A percentile compares a stretch with the other conserved stretches of the same genome.
These are phyloP conservation scores for Herpetomonas samuelpessoai DNA, from an alignment of 208 protist species.

Conservation along the genomic window DNA sequence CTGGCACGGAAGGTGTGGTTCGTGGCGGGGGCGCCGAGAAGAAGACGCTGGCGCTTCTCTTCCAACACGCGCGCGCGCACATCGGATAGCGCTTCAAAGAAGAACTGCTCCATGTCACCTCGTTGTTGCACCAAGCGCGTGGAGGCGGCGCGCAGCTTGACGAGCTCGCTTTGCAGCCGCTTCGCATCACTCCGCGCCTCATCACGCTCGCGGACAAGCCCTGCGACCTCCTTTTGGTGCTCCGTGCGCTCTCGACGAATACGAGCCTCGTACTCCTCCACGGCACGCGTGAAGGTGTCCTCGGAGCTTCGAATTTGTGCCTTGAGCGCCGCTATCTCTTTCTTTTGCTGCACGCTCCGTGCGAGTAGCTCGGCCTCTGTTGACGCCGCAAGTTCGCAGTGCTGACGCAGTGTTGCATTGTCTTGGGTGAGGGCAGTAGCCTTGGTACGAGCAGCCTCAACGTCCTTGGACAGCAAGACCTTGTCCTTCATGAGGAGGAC, in stretches of 20 bases:
- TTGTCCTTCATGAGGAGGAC: constrained; percentile 70
- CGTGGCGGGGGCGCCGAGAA: not conserved
- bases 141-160: constrained; percentile 49
- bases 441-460: constrained; percentile 12
- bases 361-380: constrained; percentile 39
- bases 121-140: constrained; percentile 60
- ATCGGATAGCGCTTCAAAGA: constrained; percentile 73
- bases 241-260: constrained; percentile 23
- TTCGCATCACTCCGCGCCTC: constrained; percentile 45
- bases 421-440: constrained; percentile 26
- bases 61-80: constrained; percentile 60
- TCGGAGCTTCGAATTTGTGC: constrained; percentile 52
- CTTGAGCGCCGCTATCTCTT: constrained; percentile 45
- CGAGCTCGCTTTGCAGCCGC: constrained; percentile 50
- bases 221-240: constrained; percentile 25
- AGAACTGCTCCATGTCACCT: constrained; percentile 84
- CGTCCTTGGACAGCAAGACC: constrained; percentile 53
- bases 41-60: constrained; percentile 38
- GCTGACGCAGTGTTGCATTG: constrained; percentile 42
- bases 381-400: constrained; percentile 36
- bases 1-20: constrained; percentile 2
- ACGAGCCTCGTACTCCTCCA: constrained; percentile 57
- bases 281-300: constrained; percentile 45
- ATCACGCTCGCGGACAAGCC: constrained; percentile 53
- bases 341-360: constrained; percentile 49